These are phyloP conservation scores for Ophiocordyceps camponoti-floridani DNA, from an alignment of 2,329 filamentous ascomycete genomes.

Conservation along the genomic window DNA sequence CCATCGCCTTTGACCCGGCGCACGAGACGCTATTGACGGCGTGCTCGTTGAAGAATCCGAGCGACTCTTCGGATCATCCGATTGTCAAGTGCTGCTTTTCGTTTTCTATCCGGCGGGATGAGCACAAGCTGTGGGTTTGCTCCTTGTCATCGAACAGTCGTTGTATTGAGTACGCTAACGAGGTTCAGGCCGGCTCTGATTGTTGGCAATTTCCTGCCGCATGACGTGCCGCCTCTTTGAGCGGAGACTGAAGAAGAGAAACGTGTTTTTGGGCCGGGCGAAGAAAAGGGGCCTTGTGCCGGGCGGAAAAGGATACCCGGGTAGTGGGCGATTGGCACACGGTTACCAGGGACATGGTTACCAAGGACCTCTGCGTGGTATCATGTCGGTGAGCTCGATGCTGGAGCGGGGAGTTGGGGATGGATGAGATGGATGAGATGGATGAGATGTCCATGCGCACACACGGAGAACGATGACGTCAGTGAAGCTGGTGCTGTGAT, in stretches of 20 bases:
- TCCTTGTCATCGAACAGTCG: no score
- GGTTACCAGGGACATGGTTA: no score
- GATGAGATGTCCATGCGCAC: no score
- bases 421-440: no score
- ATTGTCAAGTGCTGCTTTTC: slow-evolving; percentile 92
- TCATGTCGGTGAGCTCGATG: no score
- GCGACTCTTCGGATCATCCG: slow-evolving; percentile 47
- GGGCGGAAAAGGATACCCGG: no score
- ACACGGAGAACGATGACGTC: background rate
- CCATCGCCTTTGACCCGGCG: slow-evolving; percentile 84
- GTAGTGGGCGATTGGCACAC: no score
- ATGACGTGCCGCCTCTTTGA: slow-evolving; percentile 34
- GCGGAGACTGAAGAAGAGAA: background rate
- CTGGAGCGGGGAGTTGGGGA: no score
- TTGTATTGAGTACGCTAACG: no score
- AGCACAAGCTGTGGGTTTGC: slow-evolving; percentile 86
- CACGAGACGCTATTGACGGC: slow-evolving; percentile 93
- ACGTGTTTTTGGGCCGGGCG: background rate
- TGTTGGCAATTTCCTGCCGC: slow-evolving; percentile 89
- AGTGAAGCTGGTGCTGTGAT: background rate
- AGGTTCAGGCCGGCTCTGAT: slow-evolving; percentile 82
- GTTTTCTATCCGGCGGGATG: slow-evolving; percentile 87
- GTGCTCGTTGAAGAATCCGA: slow-evolving; percentile 75
- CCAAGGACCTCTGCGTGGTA: no score
- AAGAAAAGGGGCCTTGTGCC: no score